Conservation (phyloP, 2,329 filamentous ascomycete genomes). For the Biscogniauxia mediterranea region DNA sequence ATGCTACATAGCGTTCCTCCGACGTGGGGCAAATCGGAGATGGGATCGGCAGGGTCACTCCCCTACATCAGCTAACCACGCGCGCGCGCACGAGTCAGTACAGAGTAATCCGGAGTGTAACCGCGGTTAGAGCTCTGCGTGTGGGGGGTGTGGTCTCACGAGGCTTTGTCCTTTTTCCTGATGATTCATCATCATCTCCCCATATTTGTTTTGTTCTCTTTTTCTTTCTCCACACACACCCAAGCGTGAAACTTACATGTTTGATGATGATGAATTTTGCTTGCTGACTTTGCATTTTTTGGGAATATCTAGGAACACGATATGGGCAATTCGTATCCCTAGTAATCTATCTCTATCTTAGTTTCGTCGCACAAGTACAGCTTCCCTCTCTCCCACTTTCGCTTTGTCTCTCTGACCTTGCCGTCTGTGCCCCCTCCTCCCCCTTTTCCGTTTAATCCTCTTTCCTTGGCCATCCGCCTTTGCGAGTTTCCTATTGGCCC, state of each 20-base stretch:
- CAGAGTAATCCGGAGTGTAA: background rate
- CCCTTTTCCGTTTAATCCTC: background rate
- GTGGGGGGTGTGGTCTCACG: background rate
- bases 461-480: background rate
- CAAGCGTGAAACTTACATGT: background rate
- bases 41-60: background rate
- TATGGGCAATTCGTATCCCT: conserved; percentile 60
- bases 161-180: background rate
- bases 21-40: background rate
- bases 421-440: background rate
- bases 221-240: conserved; percentile 1
- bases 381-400: conserved; percentile 6
- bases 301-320: conserved; percentile 56
- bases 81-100: background rate
- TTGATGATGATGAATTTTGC: conserved; percentile 2
- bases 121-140: background rate
- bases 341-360: conserved; percentile 12
- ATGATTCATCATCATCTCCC: background rate
- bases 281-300: conserved; percentile 8
- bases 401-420: too few species aligned
- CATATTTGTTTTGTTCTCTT: background rate
- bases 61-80: background rate
- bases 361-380: background rate
- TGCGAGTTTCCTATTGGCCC: background rate
- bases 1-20: background rate